phyloP scores from a whole-genome alignment of 495 filamentous ascomycete genomes.

The Pyrenula massariospora region DNA sequence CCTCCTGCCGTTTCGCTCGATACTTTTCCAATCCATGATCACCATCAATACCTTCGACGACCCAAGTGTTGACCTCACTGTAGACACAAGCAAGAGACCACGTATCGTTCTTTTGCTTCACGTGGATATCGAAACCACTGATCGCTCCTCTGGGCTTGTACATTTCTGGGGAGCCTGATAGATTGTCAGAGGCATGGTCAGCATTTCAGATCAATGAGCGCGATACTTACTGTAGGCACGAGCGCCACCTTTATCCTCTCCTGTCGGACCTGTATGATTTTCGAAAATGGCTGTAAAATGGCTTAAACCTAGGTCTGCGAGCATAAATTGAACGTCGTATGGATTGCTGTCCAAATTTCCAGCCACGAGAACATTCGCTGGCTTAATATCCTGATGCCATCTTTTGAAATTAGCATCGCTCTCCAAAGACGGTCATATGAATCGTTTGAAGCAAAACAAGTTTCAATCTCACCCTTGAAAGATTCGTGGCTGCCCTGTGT shows the following conservation, averaged over 20 bases:
- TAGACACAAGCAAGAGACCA: slow-evolving; percentile 35
- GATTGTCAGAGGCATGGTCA: slow-evolving; percentile 8
- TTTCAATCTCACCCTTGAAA: slow-evolving; percentile 7
- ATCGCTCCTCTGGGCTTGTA: slow-evolving; percentile 15
- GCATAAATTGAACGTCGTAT: slow-evolving; percentile 24
- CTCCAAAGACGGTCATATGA: not conserved
- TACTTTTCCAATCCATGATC: slow-evolving; percentile 16
- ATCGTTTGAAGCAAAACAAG: not conserved
- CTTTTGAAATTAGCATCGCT: slow-evolving; percentile 6
- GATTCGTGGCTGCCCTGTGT: slow-evolving; percentile 3
- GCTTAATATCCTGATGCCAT: slow-evolving; percentile 29
- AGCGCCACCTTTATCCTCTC: slow-evolving; percentile 15
- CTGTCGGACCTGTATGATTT: slow-evolving; percentile 8
- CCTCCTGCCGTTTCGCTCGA: slow-evolving; percentile 13
- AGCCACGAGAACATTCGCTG: slow-evolving; percentile 24
- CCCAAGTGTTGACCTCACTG: slow-evolving; percentile 31
- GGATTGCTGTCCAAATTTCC: slow-evolving; percentile 8
- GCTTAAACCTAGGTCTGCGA: slow-evolving; percentile 25
- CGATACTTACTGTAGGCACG: slow-evolving; percentile 18
- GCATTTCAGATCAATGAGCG: not conserved
- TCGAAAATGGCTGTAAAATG: slow-evolving; percentile 12
- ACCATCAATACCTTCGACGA: slow-evolving; percentile 16
- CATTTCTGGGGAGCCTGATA: slow-evolving; percentile 21
- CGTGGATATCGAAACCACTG: slow-evolving; percentile 2
- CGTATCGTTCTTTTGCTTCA: slow-evolving; percentile 22